Conservation (phyloP, 73 alveolate genomes). For the Symbiodinium pilosum region DNA sequence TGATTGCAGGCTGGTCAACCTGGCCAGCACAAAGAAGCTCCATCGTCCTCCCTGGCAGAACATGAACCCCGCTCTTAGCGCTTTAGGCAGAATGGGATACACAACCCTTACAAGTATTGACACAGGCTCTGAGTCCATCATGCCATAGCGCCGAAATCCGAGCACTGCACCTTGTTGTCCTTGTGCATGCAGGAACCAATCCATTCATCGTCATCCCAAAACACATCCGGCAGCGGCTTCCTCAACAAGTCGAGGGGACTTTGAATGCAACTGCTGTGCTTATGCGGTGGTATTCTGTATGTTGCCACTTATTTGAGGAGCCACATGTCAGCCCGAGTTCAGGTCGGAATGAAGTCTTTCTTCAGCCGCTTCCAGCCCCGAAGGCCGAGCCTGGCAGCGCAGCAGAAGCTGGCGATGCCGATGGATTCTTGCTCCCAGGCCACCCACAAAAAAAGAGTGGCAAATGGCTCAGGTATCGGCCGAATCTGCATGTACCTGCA, state of each 20-base stretch:
- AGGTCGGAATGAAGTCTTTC: conserved; percentile 67
- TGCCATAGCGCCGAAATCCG: neutral
- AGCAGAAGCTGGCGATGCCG: too few species aligned
- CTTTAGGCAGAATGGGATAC: too few species aligned
- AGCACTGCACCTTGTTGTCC: conserved; percentile 11
- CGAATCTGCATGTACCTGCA: conserved; percentile 82
- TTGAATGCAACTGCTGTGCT: too few species aligned
- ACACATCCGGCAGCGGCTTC: conserved; percentile 83
- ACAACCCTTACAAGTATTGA: neutral
- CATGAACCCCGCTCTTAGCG: too few species aligned
- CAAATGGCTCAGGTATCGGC: neutral
- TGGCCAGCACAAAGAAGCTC: neutral
- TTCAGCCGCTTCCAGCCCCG: conserved; percentile 91
- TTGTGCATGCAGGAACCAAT: conserved; percentile 65
- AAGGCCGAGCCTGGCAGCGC: conserved; percentile 65
- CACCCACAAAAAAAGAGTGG: neutral
- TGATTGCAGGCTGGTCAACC: conserved; percentile 78
- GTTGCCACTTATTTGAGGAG: too few species aligned
- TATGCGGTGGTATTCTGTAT: too few species aligned
- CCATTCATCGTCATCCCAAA: conserved; percentile 92
- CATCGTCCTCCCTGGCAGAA: too few species aligned
- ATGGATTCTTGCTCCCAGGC: too few species aligned
- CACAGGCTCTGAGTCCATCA: neutral
- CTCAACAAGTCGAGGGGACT: too few species aligned
- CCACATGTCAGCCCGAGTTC: neutral